Evolutionary conservation across 192 early-diverging fungal genomes (phyloP).

Genomic region (Entomortierella beljakovae): DNA sequence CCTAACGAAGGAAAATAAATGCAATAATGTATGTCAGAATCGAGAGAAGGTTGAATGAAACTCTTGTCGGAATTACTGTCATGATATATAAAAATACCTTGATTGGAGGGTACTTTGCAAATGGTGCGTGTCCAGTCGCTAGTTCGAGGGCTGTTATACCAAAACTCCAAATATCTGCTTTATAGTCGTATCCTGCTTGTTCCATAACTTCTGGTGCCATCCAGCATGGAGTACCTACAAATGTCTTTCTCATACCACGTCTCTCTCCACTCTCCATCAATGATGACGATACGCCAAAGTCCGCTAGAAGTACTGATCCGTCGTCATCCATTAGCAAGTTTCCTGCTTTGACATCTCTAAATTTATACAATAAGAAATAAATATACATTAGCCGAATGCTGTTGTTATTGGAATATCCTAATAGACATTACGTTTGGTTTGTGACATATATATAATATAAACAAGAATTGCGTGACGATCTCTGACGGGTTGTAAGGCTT

Average conservation of each 20-base stretch:
- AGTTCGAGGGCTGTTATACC: slow-evolving; percentile 90
- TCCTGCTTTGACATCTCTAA: slow-evolving; percentile 77
- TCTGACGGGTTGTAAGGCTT: too few species aligned
- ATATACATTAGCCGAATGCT: too few species aligned
- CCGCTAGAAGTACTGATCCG: slow-evolving; percentile 72
- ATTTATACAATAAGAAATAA: neutral
- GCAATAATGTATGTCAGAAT: neutral
- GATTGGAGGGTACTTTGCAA: slow-evolving; percentile 88
- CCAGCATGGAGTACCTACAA: slow-evolving; percentile 80
- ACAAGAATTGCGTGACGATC: too few species aligned
- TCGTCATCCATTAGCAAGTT: slow-evolving; percentile 76
- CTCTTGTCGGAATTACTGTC: too few species aligned
- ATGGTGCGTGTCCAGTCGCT: slow-evolving; percentile 89
- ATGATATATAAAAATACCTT: slow-evolving; percentile 69
- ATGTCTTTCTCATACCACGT: slow-evolving; percentile 71
- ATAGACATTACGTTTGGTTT: too few species aligned
- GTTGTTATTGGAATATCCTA: too few species aligned
- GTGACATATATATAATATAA: too few species aligned
- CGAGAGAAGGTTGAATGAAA: neutral
- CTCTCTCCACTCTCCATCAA: slow-evolving; percentile 74
- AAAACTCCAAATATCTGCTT: slow-evolving; percentile 94
- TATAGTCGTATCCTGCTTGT: slow-evolving; percentile 88
- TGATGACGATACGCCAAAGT: slow-evolving; percentile 79
- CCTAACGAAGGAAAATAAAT: slow-evolving; percentile 51
- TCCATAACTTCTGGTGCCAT: slow-evolving; percentile 91